Evolutionary conservation across 495 filamentous ascomycete species (phyloP), one percentile per base, ranked within the genome.

Genomic region (Sabuloglossum arenarium): DNA sequence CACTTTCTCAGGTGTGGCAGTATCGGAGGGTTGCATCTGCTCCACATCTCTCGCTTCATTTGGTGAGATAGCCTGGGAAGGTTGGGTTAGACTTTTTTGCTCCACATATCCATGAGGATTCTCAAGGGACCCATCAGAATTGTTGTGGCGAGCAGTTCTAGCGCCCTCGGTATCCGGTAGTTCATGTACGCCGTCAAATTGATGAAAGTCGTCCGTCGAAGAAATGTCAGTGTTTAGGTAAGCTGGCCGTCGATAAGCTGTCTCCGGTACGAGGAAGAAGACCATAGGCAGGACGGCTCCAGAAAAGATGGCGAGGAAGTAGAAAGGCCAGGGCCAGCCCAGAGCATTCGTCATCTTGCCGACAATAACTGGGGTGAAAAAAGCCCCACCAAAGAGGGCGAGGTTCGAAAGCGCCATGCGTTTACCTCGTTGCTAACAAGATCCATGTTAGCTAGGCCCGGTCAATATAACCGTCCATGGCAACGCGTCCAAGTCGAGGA

Each of bases 331-430:
- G 61, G 74, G 65, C 86, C 87, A 96, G 27, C 78, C 75, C 14
- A 96, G 74, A 0, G 73, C 71, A 46, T 75, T 68, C 23, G 88
- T 89, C 58, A 94, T 88, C 64, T 85, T 88, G 31, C 89, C 89
- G 11, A 88, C 87, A 10, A 90, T 67, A 28, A 94, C 86, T 0
- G 88, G 89, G 0, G 89, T 94, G 64, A 94, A 82, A 62, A 96
- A 95, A 3, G 89, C 86, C 6, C 88, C 86, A 0, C 89, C 89
- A 64, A 93, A 96, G 10, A 94, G 73, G 3, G 88, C 80, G 52
- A 96, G 76, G 65, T 94, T 96, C 11, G 82, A 81, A 30, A 93
- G 70, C 10, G 89, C 89, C 88, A 96, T 96, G 49, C 88, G 77
- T 63, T 81, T 85, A 25, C 88, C 89, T 31, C 87, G 75, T 73